Evolutionary conservation across 2,329 filamentous ascomycete genomes (phyloP).

Genomic region (Stemphylium lycopersici): DNA sequence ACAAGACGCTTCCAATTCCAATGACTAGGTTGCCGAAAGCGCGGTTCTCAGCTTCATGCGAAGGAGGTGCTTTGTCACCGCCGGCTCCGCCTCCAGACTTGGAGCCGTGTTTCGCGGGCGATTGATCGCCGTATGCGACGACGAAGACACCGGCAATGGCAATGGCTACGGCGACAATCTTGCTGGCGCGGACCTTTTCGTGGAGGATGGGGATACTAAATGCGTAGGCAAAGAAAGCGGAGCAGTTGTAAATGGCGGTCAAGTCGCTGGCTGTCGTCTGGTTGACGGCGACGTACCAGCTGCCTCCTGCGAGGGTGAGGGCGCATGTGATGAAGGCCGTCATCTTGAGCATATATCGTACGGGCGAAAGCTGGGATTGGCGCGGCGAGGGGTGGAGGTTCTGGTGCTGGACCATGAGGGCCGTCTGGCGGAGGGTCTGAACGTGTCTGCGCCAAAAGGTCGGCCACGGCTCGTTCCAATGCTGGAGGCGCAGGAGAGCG

Average conservation of each 20-base stretch:
- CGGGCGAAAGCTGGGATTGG: conserved; percentile 57
- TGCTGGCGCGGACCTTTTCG: conserved; percentile 82
- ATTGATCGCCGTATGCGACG: conserved; percentile 86
- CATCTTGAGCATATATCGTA: conserved; percentile 77
- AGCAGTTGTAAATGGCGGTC: conserved; percentile 99
- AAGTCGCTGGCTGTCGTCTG: conserved; percentile 91
- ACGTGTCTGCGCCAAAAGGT: conserved; percentile 83
- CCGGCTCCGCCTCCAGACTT: conserved; percentile 63
- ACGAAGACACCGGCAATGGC: conserved; percentile 89
- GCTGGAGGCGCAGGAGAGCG: conserved; percentile 77
- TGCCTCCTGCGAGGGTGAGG: conserved; percentile 86
- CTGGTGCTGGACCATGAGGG: conserved; percentile 84
- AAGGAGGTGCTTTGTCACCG: conserved; percentile 53
- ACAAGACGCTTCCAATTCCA: conserved; percentile 86
- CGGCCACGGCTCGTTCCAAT: conserved; percentile 77
- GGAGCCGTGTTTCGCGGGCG: conserved; percentile 60
- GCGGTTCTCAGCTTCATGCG: conserved; percentile 67
- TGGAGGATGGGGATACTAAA: conserved; percentile 90
- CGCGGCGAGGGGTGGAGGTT: conserved; percentile 68
- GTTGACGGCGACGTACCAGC: conserved; percentile 95
- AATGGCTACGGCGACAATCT: conserved; percentile 82
- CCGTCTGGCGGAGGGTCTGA: conserved; percentile 67
- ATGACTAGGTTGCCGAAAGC: conserved; percentile 90
- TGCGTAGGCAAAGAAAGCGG: conserved; percentile 96
- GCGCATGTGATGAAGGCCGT: conserved; percentile 84